Evolutionary conservation across 2,329 filamentous ascomycete species (phyloP), one percentile per base, ranked within the genome.

Genomic region (Phialophora macrospora): DNA sequence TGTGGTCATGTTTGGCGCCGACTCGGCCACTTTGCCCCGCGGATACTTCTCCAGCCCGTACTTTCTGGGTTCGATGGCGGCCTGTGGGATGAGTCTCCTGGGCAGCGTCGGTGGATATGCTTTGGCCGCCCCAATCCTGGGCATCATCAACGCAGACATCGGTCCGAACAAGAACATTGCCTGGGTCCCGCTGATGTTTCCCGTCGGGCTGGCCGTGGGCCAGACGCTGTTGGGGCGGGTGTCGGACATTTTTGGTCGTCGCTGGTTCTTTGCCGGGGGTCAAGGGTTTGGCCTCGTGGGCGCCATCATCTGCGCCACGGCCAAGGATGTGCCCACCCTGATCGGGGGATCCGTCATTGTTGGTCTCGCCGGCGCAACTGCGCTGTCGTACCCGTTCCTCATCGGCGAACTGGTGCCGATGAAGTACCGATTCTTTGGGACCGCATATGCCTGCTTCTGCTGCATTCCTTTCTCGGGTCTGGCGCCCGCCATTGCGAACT

Each of bases 401-500:
- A 71, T 78, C 61, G 73, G 71, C 11, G 79, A 80, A 69, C 71
- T 80, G 20, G 77, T 80, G 6, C 77, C 77, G 9, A 80, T 78
- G 71, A 76, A 76, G 68, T 68, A 74, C 24, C 77, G 78, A 30
- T 73, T 75, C 54, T 46, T 72, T 9, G 75, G 74, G 28, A 75
- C 75, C 57, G 71, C 74, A 9, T 72, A 72, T 51, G 72, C 76
- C 28, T 79, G 76, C 67, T 57, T 77, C 51, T 72, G 75, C 38
- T 73, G 73, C 14, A 70, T 78, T 52, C 77, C 76, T 4, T 68
- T 72, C 28, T 70, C 68, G 4, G 66, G 62, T 9, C 73, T 75
- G 32, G 82, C 81, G 0, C 80, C 81, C 20, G 73, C 81, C 49
- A 81, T 84, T 60, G 81, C 82, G 1, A 75, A 78, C 6, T 22